Evolutionary conservation across 2,329 filamentous ascomycete species (phyloP), one percentile per base, ranked within the genome.

Genomic region (Domatiomyces globalis): DNA sequence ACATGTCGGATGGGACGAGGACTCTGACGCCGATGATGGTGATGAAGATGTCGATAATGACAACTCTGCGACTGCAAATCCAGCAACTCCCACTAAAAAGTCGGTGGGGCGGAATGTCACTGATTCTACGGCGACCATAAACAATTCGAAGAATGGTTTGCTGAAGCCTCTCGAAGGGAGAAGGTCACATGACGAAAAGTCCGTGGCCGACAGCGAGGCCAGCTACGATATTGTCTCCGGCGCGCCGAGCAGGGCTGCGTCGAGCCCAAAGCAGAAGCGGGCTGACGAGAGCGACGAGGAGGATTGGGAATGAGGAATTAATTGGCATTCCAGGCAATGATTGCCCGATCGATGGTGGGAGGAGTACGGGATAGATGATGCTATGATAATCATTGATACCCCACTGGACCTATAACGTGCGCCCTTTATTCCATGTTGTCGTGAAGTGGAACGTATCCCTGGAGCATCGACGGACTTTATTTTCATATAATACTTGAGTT

Each of bases 201-300:
- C 86, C 22, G 85, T 92, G 60, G 81, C 88, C 6, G 92, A 92
- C 62, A 95, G 90, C 65, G 92, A 98, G 61, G 87, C 87, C 17
- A 95, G 88, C 70, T 98, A 98, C 66, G 92, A 98, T 66, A 77
- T 98, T 33, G 87, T 98, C 45, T 89, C 85, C 49, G 85, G 85
- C 47, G 78, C 80, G 45, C 80, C 83, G 39, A 95, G 86, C 66
- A 84, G 85, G 58, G 83, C 87, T 17, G 84, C 87, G 1, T 76
- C 78, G 4, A 81, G 77, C 54, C 79, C 80, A 2, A 76, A 76
- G 62, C 76, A 79, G 52, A 76, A 75, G 57, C 77, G 72, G 56
- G 72, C 73, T 67, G 66, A 78, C 70, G 64, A 73, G 62, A 52
- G 64, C 56, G 52, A 74, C 63, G 61, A 77, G 71, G 54, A 76